Conservation (phyloP, 2,329 filamentous ascomycete species). For the Exophiala bonariae region DNA sequence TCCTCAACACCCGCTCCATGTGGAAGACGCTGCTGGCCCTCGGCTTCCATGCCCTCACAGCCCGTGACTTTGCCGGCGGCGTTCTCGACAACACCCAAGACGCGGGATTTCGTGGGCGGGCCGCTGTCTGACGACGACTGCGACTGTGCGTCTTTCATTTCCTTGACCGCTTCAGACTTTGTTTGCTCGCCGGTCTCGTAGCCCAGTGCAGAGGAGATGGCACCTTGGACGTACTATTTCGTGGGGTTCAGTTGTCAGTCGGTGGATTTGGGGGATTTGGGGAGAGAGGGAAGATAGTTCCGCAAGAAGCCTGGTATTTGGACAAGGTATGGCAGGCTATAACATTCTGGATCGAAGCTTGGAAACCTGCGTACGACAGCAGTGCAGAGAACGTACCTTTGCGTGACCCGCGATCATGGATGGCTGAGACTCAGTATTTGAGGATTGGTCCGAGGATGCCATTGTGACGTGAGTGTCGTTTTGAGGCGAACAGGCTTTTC, state of each 20-base stretch:
- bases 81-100: slow-evolving; percentile 26
- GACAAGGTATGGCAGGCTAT: no score
- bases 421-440: slow-evolving; percentile 16
- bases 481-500: no score
- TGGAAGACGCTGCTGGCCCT: slow-evolving; percentile 23
- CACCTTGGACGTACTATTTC: slow-evolving; percentile 28
- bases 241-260: background rate
- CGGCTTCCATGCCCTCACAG: slow-evolving; percentile 28
- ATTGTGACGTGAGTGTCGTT: no score
- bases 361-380: no score
- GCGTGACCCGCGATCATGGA: slow-evolving; percentile 26
- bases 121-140: slow-evolving; percentile 4
- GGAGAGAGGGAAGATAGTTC: no score
- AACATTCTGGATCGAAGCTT: no score
- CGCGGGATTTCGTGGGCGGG: slow-evolving; percentile 18
- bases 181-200: slow-evolving; percentile 26
- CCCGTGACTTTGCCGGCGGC: slow-evolving; percentile 24
- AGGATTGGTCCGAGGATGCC: slow-evolving; percentile 13
- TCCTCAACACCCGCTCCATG: slow-evolving; percentile 20
- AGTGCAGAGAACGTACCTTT: slow-evolving; percentile 13
- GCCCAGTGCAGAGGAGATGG: slow-evolving; percentile 23
- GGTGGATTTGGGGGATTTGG: no score
- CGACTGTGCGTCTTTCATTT: slow-evolving; percentile 25
- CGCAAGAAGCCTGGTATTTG: no score
- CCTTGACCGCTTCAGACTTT: slow-evolving; percentile 23